Evolutionary conservation across 2,329 filamentous ascomycete genomes (phyloP), one percentile per base, ranked within the genome.

Genomic region (Myrmaecium sp.): DNA sequence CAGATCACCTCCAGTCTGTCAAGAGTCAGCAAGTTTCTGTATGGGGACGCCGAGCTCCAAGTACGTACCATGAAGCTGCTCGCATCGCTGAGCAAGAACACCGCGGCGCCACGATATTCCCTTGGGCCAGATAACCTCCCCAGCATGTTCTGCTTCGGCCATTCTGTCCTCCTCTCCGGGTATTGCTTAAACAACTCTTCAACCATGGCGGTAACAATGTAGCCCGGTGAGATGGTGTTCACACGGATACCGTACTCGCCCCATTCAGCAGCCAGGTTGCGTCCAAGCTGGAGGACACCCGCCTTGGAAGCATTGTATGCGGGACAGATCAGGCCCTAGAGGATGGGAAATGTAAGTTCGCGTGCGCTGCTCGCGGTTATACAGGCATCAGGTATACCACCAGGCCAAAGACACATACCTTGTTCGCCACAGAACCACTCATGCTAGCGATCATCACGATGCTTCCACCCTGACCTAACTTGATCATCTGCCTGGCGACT

Each of bases 121-220:
- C 34, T 31, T 1, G 50, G 50, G 8, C 29, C 38, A 2, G 46
- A 50, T 9, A 54, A 32, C 6, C 49, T 37, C 14, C 45, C 71
- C 28, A 92, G 60, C 81, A 92, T 89, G 52, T 91, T 92, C 52
- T 86, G 74, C 40, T 65, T 74, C 10, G 78, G 69, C 83, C 83
- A 92, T 33, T 73, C 65, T n/a, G 46, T 43, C 30, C 41, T 46
- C 17, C 56, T 61, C 41, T 83, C 77, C 0, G 82, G 82, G 37
- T 69, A 78, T 35, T 76, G 63, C 36, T 72, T 63, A 42, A 93
- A 89, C 17, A 92, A 65, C 31, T 69, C 66, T 46, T 80, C 69
- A 2, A 86, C 79, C 83, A 93, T 92, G 13, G 75, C 69, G 2
- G 78, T 83, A 13, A 77, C 66, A 42, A 83, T 81, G 46, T 83